Percentiles rank a stretch among this genome's conserved stretches.
Conservation (phyloP, 2,329 filamentous ascomycete species). For the Pseudodiploospora longispora region DNA sequence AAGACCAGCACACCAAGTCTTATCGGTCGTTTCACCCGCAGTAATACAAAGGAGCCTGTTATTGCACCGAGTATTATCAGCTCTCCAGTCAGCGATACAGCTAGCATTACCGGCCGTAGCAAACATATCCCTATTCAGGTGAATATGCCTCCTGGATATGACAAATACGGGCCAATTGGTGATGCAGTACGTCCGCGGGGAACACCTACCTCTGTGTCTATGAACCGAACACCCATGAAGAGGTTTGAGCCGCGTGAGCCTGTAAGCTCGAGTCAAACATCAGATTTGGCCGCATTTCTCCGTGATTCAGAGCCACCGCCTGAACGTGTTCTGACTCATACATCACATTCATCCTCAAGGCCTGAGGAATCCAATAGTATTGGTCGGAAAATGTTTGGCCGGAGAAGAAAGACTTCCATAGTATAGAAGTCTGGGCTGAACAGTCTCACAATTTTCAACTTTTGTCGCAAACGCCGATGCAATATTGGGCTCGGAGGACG, state of each 20-base stretch:
- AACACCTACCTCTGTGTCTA: conserved; percentile 10
- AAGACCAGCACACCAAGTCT: conserved; percentile 56
- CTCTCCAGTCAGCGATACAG: conserved; percentile 14
- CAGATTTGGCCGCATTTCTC: conserved; percentile 66
- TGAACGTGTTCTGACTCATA: conserved; percentile 16
- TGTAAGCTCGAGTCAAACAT: conserved; percentile 44
- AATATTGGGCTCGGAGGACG: too few relatives aligned
- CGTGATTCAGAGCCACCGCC: conserved; percentile 59
- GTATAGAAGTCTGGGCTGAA: conserved; percentile 13
- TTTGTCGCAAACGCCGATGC: too few relatives aligned
- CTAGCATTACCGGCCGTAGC: conserved; percentile 13
- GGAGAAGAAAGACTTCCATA: conserved; percentile 38
- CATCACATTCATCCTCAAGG: conserved; percentile 18
- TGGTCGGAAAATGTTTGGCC: conserved; percentile 40
- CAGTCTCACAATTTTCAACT: too few relatives aligned
- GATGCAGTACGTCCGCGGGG: too few relatives aligned
- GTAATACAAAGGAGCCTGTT: conserved; percentile 18
- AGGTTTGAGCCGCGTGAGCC: conserved; percentile 50
- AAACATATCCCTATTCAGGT: conserved; percentile 48
- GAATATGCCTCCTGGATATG: conserved; percentile 37
- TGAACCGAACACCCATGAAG: conserved; percentile 44
- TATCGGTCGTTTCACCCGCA: conserved; percentile 48
- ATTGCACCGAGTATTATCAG: too few relatives aligned
- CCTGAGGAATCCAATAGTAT: conserved; percentile 30
- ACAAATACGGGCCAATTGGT: conserved; percentile 29